Evolutionary conservation across 1,284 basidiomycete species (phyloP), one percentile per base, ranked within the genome.

Genomic region (Agroathelia rolfsii): DNA sequence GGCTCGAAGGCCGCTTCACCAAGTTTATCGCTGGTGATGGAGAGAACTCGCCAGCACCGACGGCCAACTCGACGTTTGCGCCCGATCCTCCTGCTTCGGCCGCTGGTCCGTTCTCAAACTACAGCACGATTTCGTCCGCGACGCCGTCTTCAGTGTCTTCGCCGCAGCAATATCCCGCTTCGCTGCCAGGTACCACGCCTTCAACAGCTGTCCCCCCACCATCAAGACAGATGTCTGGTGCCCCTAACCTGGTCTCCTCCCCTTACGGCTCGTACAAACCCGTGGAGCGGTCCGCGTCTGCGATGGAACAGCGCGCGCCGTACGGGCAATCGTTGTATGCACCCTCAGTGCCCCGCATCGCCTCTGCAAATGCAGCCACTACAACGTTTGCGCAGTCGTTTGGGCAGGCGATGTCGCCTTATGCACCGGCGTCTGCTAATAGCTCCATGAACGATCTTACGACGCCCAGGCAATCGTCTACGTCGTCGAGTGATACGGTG

Each of bases 11-110:
- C n/a, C 74, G 85, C 9, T 77, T 99, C 45, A 92, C 90, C 18
- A 95, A 95, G 53, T 85, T 99, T 46, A 94, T 99, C 41, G 89
- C 93, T 9, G 95, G 92, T 2, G 90, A 94, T 37, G 72, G 62
- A 24, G 66, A 67, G 14, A 76, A 76, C 18, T 53, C 61, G 7
- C 55, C 61, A 6, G 50, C 56, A 12, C 49, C 59, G 6, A 56
- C 54, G 13, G 58, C 63, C 16, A 60, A 65, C 10, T n/a, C n/a
- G n/a, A 40, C 47, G 12, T 49, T 53, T 3, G 71, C 62, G 46
- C 54, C 63, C 20, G 59, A 56, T 29, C 64, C 56, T 40, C 59
- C 51, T 38, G 56, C 55, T 6, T 72, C 69, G 41, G n/a, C n/a
- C n/a, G 62, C 72, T 8, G 94, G 93, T 1, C 88, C 94, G 5